Conservation (phyloP, 1,284 basidiomycete species). For the Neolentinus lepideus region DNA sequence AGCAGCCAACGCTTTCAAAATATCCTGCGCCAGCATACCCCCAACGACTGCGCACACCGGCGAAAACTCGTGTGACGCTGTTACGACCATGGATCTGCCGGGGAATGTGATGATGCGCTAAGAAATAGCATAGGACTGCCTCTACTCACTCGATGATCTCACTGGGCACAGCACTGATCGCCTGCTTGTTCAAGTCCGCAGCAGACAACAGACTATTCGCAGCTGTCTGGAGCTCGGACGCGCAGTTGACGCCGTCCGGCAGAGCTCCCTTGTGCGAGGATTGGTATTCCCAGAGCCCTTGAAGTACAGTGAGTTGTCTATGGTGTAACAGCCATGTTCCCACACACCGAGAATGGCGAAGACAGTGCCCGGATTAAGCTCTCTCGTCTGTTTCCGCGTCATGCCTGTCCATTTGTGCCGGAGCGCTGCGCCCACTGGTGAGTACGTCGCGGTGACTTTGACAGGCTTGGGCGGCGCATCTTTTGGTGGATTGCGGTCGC, state of each 20-base stretch:
- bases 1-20: constrained; percentile 85
- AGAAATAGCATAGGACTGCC: background rate
- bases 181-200: constrained; percentile 67
- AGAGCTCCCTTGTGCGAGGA: constrained; percentile 45
- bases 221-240: constrained; percentile 52
- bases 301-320: background rate
- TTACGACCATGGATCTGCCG: constrained; percentile 50
- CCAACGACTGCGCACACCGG: constrained; percentile 91
- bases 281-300: constrained; percentile 85
- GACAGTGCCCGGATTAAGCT: constrained; percentile 65
- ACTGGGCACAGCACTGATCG: constrained; percentile 44
- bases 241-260: constrained; percentile 43
- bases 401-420: constrained; percentile 63
- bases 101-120: background rate
- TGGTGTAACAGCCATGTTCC: background rate
- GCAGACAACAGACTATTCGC: constrained; percentile 52
- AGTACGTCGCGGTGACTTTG: constrained; percentile 60
- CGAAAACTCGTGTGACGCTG: constrained; percentile 82
- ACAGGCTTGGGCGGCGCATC: constrained; percentile 51
- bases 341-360: constrained; percentile 68
- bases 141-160: constrained; percentile 52
- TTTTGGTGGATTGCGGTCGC: constrained; percentile 56
- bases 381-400: constrained; percentile 70
- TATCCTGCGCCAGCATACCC: constrained; percentile 91
- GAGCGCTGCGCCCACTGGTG: constrained; percentile 60